Evolutionary conservation across 495 filamentous ascomycete genomes (phyloP).

Genomic region (Neurospora africana): DNA sequence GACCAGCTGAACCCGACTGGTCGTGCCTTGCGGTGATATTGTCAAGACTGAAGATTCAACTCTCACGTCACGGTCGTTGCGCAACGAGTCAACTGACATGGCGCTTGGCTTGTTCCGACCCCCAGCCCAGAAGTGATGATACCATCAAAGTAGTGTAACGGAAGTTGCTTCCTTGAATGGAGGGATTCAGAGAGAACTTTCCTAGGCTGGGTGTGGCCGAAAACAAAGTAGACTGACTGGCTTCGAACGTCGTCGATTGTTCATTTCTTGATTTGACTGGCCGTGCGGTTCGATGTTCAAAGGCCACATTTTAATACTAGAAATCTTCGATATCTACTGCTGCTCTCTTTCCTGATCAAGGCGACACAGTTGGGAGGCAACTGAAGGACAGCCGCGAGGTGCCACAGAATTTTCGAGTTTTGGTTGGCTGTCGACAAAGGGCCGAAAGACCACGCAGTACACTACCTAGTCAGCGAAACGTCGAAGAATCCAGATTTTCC

Average conservation of each 20-base stretch:
- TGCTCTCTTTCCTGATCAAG: neutral
- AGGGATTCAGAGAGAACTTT: neutral
- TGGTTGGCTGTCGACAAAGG: constrained; percentile 3
- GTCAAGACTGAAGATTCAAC: neutral
- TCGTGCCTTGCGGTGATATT: neutral
- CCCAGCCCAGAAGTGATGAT: neutral
- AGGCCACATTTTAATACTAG: neutral
- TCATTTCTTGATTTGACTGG: neutral
- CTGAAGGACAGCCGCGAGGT: neutral
- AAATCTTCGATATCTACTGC: neutral
- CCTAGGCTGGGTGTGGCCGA: neutral
- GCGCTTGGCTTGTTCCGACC: neutral
- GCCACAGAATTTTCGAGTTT: neutral
- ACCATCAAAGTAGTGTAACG: neutral
- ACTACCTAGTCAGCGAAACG: neutral
- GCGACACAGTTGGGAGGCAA: neutral
- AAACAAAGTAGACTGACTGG: neutral
- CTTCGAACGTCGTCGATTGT: neutral
- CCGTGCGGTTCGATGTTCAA: neutral
- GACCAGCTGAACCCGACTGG: neutral
- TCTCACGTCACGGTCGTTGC: neutral
- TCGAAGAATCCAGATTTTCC: neutral
- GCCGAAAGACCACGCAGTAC: neutral
- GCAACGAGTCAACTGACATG: neutral
- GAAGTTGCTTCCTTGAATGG: neutral